Percentiles rank a stretch among this genome's conserved stretches.
These are phyloP conservation scores for Saccharomycopsis babjevae DNA, from an alignment of 805 yeast genomes.

Conservation along the genomic window DNA sequence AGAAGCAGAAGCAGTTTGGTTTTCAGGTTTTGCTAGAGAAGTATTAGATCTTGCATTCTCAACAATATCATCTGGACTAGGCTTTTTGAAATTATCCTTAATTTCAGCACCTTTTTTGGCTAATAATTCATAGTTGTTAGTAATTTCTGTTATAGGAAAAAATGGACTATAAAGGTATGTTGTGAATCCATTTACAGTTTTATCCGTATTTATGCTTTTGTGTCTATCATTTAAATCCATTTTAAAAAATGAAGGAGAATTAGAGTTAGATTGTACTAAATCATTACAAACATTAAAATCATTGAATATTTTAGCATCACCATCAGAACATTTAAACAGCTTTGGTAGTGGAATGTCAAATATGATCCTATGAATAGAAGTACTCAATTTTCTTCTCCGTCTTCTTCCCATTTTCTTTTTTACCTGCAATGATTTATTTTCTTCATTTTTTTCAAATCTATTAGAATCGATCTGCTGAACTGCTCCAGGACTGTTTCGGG, in stretches of 20 bases:
- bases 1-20: conserved; percentile 14
- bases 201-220: neutral
- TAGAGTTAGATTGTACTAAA: neutral
- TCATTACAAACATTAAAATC: neutral
- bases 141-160: conserved; percentile 17
- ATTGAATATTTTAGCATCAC: neutral
- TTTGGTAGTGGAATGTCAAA: neutral
- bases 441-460: neutral
- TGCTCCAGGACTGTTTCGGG: neutral
- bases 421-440: neutral
- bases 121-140: conserved; percentile 34
- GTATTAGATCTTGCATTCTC: conserved; percentile 42
- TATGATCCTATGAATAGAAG: neutral
- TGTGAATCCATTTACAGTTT: neutral
- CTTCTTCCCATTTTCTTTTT: neutral
- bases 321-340: neutral
- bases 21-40: conserved; percentile 14
- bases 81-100: conserved; percentile 45
- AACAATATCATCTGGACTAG: conserved; percentile 78
- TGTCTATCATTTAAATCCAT: neutral
- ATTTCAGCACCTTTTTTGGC: conserved; percentile 29
- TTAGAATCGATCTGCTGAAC: neutral
- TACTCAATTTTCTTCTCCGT: neutral
- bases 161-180: conserved; percentile 3
- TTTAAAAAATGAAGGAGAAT: neutral